Conservation (phyloP, 345 rosid genomes). For the Mercurialis annua region DNA sequence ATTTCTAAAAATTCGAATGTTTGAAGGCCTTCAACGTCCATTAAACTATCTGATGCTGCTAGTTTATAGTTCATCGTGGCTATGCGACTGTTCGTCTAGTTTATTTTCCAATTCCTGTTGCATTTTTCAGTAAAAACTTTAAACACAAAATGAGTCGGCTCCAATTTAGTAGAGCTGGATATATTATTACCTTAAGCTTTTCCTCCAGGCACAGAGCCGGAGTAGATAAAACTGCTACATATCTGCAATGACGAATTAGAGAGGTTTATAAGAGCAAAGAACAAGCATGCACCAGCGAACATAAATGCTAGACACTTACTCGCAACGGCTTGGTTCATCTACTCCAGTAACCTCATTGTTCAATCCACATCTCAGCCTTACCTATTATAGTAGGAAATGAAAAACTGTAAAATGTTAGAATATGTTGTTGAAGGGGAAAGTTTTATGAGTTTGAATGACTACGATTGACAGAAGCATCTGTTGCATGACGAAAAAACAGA, state of each 20-base stretch:
- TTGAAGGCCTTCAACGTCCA: conserved; percentile 33
- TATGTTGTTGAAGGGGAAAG: no score
- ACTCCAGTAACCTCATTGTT: conserved; percentile 73
- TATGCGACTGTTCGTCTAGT: conserved; percentile 59
- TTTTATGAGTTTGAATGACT: no score
- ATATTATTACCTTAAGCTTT: conserved; percentile 71
- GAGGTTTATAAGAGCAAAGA: conserved; percentile 6
- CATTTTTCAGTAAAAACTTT: background rate
- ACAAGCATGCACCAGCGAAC: background rate
- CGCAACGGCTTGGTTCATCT: conserved; percentile 98
- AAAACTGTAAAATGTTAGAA: no score
- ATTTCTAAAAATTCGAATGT: background rate
- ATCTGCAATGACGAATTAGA: conserved; percentile 42
- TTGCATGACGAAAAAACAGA: no score
- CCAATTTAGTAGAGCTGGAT: background rate
- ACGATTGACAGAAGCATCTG: no score
- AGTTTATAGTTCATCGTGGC: conserved; percentile 67
- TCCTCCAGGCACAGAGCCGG: conserved; percentile 75
- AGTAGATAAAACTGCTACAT: conserved; percentile 62
- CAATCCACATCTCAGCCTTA: conserved; percentile 83
- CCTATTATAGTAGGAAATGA: conserved; percentile 35
- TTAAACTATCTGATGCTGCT: conserved; percentile 45
- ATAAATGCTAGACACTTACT: conserved; percentile 44
- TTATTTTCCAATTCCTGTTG: conserved; percentile 68
- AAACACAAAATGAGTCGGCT: background rate